Evolutionary conservation across 306 rosid species (phyloP).

Genomic region (Inga laurina): DNA sequence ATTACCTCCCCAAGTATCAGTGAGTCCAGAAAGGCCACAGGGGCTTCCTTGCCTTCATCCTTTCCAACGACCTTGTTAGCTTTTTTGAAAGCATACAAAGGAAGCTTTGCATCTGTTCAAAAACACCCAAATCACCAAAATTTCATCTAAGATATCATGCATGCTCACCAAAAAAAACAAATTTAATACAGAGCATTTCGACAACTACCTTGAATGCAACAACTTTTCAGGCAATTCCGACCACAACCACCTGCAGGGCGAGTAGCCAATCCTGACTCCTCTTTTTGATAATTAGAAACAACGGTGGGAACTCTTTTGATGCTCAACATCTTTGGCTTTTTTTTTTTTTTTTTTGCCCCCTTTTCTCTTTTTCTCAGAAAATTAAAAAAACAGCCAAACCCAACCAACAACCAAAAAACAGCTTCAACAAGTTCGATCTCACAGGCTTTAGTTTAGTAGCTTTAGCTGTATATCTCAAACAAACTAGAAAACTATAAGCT

Average conservation of each 20-base stretch:
- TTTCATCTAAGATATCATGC: not conserved
- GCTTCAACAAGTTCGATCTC: slow-evolving; percentile 24
- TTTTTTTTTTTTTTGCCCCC: too few species aligned
- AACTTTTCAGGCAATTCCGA: slow-evolving; percentile 70
- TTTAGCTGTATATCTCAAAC: not conserved
- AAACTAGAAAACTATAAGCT: slow-evolving; percentile 1
- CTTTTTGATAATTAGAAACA: slow-evolving; percentile 89
- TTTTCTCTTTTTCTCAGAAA: not conserved
- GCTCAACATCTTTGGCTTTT: slow-evolving; percentile 50
- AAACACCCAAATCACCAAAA: slow-evolving; percentile 39
- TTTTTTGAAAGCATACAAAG: slow-evolving; percentile 68
- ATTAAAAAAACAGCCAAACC: slow-evolving; percentile 24
- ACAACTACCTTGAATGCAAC: slow-evolving; percentile 79
- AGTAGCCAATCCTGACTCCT: slow-evolving; percentile 53
- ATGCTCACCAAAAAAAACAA: not conserved
- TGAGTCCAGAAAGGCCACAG: slow-evolving; percentile 78
- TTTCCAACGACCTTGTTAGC: slow-evolving; percentile 37
- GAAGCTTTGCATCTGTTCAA: slow-evolving; percentile 77
- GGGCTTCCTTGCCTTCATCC: slow-evolving; percentile 51
- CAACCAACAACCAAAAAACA: not conserved
- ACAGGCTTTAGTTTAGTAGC: not conserved
- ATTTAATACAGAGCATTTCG: slow-evolving; percentile 1
- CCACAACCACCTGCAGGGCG: slow-evolving; percentile 74
- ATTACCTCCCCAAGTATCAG: slow-evolving; percentile 88
- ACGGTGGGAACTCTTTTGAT: slow-evolving; percentile 93